phyloP scores from a whole-genome alignment of 768 basidiomycete genomes.

The Pholiota molesta region DNA sequence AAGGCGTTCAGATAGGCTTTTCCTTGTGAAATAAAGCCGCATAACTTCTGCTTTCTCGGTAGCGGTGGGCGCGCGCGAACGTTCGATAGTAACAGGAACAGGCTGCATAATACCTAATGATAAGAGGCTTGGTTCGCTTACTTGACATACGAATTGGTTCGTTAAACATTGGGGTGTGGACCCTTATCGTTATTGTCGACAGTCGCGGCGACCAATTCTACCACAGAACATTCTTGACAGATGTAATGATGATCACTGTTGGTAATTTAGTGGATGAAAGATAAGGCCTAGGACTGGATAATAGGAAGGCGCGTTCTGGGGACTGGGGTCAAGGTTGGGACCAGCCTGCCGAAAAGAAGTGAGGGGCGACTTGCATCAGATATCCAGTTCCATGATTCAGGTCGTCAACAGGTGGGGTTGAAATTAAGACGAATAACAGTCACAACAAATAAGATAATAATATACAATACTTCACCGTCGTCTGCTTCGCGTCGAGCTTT shows the following conservation, averaged over 20 bases:
- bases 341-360: not conserved
- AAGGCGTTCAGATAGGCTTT: not conserved
- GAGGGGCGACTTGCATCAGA: not conserved
- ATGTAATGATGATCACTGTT: not conserved
- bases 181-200: not conserved
- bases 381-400: not conserved
- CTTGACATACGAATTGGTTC: not conserved
- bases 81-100: not conserved
- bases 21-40: not conserved
- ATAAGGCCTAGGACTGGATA: conserved; percentile 1
- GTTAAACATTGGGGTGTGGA: not conserved
- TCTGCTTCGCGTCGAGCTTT: conserved; percentile 41
- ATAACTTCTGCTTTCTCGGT: not conserved
- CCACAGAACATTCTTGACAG: not conserved
- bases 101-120: not conserved
- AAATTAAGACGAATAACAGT: not conserved
- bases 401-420: not conserved
- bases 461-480: conserved; percentile 32
- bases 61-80: not conserved
- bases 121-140: not conserved
- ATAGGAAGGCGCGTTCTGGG: not conserved
- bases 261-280: not conserved
- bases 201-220: not conserved
- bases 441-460: conserved; percentile 17
- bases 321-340: not conserved